Evolutionary conservation across 768 basidiomycete genomes (phyloP).

Genomic region (Podaxis mareebaensis): DNA sequence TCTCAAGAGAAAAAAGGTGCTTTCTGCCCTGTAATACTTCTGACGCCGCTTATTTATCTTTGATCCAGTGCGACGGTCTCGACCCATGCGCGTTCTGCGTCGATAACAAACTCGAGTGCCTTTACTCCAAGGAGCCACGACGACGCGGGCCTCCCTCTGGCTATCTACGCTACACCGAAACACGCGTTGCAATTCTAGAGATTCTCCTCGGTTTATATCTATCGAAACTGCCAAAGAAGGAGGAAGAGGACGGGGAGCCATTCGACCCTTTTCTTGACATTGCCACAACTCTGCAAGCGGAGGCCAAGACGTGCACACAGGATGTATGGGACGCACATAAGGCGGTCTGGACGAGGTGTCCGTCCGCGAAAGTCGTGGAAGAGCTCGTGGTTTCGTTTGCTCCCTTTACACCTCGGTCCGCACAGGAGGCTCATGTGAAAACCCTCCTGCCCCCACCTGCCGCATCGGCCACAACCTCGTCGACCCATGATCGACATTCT

Average conservation of each 20-base stretch:
- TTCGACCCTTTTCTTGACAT: conserved; percentile 20
- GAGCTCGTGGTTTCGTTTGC: conserved; percentile 26
- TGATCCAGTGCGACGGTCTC: conserved; percentile 30
- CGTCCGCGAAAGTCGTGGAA: conserved; percentile 24
- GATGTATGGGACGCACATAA: conserved; percentile 32
- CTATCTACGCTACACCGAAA: conserved; percentile 30
- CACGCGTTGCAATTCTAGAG: conserved; percentile 28
- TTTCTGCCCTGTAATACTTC: neutral
- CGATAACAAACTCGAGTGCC: conserved; percentile 29
- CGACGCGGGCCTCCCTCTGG: conserved; percentile 32
- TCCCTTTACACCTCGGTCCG: conserved; percentile 25
- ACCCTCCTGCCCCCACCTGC: conserved; percentile 23
- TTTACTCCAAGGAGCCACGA: conserved; percentile 30
- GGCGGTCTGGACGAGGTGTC: conserved; percentile 22
- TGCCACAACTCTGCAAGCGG: conserved; percentile 17
- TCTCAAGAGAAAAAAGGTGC: conserved; percentile 32
- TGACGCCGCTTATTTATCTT: neutral
- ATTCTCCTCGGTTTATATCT: conserved; percentile 28
- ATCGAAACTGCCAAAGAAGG: conserved; percentile 17
- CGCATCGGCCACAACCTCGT: neutral
- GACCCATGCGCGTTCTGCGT: conserved; percentile 31
- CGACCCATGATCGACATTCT: conserved; percentile 10
- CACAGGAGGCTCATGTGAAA: conserved; percentile 21
- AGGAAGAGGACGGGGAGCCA: conserved; percentile 3
- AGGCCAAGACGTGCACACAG: conserved; percentile 27